Base-by-base conservation (phyloP, 176 grass and related monocot species). In the Dactylis glomerata region DNA sequence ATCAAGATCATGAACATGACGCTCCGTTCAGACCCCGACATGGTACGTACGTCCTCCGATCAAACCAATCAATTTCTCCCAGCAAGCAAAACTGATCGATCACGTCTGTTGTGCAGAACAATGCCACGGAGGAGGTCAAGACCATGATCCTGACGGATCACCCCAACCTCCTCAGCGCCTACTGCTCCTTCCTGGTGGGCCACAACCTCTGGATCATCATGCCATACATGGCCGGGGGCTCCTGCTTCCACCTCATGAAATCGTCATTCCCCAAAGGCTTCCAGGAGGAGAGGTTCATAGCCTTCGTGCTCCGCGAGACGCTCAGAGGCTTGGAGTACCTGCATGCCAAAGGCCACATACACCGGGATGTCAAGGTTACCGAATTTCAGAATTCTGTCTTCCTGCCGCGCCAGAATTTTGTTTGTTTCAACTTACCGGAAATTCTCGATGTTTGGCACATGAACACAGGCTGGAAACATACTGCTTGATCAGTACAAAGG, bases 211-310 rank as follows among this genome's bases (percentile, higher is more conserved):
- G 91, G 93, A 88, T 98, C 68, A 74, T 98, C 12, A 95, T 95
- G 96, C 96, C 96, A 37, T 98, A 95, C 69, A 98, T 98, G 96
- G 89, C 91, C 2, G 96, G 93, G 22, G 96, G 96, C 4, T 98
- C 96, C 27, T 95, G 93, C 82, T 92, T 85, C 64, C 93, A 98
- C 82, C 77, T 98, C 33, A 90, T 98, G 93, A 98, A 93, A 76
- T 95, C 91, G 10, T 89, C 85, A 0, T 98, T 85, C 41, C 93
- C 96, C 0, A 84, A 92, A 85, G 96, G 96, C 10, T 95, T 98
- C 27, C 73, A 83, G 5, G 86, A 86, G 2, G 96, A 98, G 83
- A 51, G 50, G 46, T 85, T 98, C 76, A 98, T 93, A 78, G 96
- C 96, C 8, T 95, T 87, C 63, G 89, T 98, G 36, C 66, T 98